Evolutionary conservation across 1,284 basidiomycete genomes (phyloP).

Genomic region (Ceratobasidium sp.): DNA sequence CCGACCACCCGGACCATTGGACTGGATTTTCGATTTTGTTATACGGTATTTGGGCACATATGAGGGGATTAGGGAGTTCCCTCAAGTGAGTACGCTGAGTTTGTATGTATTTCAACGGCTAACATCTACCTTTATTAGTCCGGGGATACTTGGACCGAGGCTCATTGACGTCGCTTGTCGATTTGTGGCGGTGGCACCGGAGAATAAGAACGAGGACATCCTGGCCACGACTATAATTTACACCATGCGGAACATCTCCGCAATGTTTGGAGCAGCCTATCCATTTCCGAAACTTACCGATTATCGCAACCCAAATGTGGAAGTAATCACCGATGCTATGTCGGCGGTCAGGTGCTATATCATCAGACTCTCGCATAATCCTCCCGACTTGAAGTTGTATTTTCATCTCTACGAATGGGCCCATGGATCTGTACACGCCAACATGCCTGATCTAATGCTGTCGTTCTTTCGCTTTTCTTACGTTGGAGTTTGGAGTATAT

Average conservation of each 20-base stretch:
- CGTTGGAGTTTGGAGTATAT: neutral
- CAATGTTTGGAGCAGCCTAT: no score
- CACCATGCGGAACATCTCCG: conserved; percentile 2
- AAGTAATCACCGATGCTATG: neutral
- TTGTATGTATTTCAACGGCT: neutral
- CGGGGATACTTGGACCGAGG: neutral
- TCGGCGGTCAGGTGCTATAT: neutral
- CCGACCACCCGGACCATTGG: neutral
- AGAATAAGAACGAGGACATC: neutral
- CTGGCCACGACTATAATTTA: neutral
- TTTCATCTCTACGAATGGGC: conserved; percentile 19
- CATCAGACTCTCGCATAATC: neutral
- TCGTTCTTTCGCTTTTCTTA: conserved; percentile 10
- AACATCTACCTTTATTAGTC: neutral
- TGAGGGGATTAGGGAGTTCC: neutral
- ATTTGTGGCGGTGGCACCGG: neutral
- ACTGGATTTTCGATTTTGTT: neutral
- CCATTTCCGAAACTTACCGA: no score
- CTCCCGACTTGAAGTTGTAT: neutral
- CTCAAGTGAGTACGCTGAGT: neutral
- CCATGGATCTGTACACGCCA: neutral
- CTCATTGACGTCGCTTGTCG: neutral
- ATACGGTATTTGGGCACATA: neutral
- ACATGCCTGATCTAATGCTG: conserved; percentile 11
- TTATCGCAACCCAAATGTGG: no score